Base-by-base conservation (phyloP, 768 basidiomycete genomes). In the Crucibulum laeve region DNA sequence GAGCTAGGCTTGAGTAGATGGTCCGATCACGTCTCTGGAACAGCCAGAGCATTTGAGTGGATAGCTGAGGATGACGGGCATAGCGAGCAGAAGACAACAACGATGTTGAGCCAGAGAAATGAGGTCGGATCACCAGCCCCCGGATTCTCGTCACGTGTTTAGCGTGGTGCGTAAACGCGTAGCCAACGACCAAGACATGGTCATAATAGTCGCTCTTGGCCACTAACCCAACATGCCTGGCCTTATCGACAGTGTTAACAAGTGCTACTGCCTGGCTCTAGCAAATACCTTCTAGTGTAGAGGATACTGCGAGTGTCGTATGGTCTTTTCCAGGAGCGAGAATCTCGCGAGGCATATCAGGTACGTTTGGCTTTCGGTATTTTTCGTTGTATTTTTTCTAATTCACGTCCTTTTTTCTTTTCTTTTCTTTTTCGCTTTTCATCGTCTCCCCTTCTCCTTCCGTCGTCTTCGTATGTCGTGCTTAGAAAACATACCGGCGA, bases 401-500 rank as follows among this genome's bases (percentile, higher is more conserved):
- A n/a, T 10, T 37, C 28, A 10, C 15, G 28, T 11, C 2, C 3
- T 10, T 15, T 47, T 54, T 26, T 13, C 32, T 6, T 34, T 25
- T 39, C 25, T 40, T 38, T 38, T 33, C 26, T 23, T 25, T 32
- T 46, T 36, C 46, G 47, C n/a, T n/a, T n/a, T n/a, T n/a, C n/a
- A n/a, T n/a, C n/a, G n/a, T n/a, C n/a, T n/a, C n/a, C n/a, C n/a
- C n/a, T n/a, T n/a, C n/a, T n/a, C n/a, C n/a, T n/a, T n/a, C n/a
- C n/a, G n/a, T n/a, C n/a, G n/a, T 44, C 50, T 22, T 36, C 15
- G 30, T 37, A 23, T 28, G 18, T 41, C 42, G 38, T 24, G 35
- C 44, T 46, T 67, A 97, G 94, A 53, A 97, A 97, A 77, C 95
- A 98, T 65, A 97, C 95, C 3, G 95, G 95, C 49, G 95, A 97